phyloP scores from a whole-genome alignment of 2,329 filamentous ascomycete genomes.

The Aspergillus sp. region DNA sequence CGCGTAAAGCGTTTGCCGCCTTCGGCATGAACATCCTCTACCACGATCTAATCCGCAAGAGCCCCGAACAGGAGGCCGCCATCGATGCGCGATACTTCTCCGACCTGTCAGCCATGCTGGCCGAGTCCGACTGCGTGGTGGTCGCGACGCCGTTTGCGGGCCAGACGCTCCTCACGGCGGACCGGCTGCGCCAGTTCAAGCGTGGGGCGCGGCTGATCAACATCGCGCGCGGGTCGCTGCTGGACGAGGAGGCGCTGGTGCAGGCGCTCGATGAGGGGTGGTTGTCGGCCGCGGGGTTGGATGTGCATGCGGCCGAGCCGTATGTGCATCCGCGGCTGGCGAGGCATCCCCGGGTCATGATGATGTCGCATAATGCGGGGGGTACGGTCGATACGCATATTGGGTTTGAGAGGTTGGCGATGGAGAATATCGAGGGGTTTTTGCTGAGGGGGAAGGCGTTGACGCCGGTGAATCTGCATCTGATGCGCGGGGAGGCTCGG shows the following conservation, averaged over 20 bases:
- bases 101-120: slow-evolving; percentile 44
- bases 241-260: slow-evolving; percentile 50
- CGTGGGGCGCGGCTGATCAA: slow-evolving; percentile 49
- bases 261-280: slow-evolving; percentile 48
- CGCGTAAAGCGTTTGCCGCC: slow-evolving; percentile 54
- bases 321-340: slow-evolving; percentile 46
- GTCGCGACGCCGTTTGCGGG: slow-evolving; percentile 46
- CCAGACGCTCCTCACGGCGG: slow-evolving; percentile 41
- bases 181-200: slow-evolving; percentile 48
- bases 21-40: slow-evolving; percentile 67
- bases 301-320: slow-evolving; percentile 56
- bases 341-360: slow-evolving; percentile 41
- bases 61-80: slow-evolving; percentile 34
- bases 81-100: slow-evolving; percentile 42
- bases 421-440: slow-evolving; percentile 46
- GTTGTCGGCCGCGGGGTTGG: slow-evolving; percentile 48
- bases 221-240: slow-evolving; percentile 50
- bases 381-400: slow-evolving; percentile 49
- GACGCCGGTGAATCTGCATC: slow-evolving; percentile 61
- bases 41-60: slow-evolving; percentile 47
- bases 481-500: slow-evolving; percentile 35
- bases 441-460: slow-evolving; percentile 33
- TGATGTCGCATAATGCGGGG: slow-evolving; percentile 49
- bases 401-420: slow-evolving; percentile 46
- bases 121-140: slow-evolving; percentile 44